phyloP scores from a whole-genome alignment of 208 protist species.

The Lotmaria passim region DNA sequence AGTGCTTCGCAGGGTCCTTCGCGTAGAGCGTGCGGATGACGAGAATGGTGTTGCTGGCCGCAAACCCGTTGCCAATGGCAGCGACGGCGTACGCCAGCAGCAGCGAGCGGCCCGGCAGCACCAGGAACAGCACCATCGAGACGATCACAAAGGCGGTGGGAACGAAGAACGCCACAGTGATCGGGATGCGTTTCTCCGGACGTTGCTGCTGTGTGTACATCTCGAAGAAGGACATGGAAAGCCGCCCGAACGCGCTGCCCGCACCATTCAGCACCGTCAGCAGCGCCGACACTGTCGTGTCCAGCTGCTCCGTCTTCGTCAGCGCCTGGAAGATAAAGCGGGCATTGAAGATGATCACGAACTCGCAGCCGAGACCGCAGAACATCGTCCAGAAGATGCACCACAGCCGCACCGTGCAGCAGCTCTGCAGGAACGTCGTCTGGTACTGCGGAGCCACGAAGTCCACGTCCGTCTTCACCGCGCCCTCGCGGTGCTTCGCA shows the following conservation, averaged over 20 bases:
- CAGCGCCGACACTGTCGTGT: conserved; percentile 54
- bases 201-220: conserved; percentile 43
- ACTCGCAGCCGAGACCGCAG: conserved; percentile 50
- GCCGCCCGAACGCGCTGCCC: conserved; percentile 59
- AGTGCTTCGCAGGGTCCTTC: too few species aligned
- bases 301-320: conserved; percentile 20
- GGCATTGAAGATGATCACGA: conserved; percentile 75
- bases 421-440: conserved; percentile 55
- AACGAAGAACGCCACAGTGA: conserved; percentile 62
- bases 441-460: conserved; percentile 77
- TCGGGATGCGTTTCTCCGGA: conserved; percentile 68
- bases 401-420: conserved; percentile 58
- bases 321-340: conserved; percentile 60
- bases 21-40: conserved; percentile 71
- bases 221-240: conserved; percentile 64
- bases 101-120: conserved; percentile 38
- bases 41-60: conserved; percentile 48
- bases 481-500: neutral
- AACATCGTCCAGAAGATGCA: conserved; percentile 60
- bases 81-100: conserved; percentile 50
- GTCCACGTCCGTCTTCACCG: conserved; percentile 56
- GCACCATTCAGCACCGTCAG: conserved; percentile 68
- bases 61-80: conserved; percentile 72
- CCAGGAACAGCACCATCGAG: conserved; percentile 53
- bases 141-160: conserved; percentile 52